phyloP scores from a whole-genome alignment of 2,329 filamentous ascomycete genomes.

The Microsporum canis region DNA sequence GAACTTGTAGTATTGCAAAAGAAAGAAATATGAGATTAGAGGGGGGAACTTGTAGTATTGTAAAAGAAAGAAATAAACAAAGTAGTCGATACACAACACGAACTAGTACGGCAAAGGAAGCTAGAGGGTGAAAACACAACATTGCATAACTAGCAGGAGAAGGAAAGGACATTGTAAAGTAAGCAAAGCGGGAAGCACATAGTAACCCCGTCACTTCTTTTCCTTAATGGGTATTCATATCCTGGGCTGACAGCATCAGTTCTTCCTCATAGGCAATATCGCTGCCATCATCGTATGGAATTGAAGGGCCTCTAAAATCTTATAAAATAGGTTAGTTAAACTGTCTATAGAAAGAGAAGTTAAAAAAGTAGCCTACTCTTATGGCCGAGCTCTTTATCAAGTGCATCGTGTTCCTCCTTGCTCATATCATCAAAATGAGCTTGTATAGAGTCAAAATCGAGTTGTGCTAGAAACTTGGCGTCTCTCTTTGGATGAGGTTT shows the following conservation, averaged over 20 bases:
- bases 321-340: not conserved
- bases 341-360: not conserved
- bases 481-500: not conserved
- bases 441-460: not conserved
- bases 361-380: not conserved
- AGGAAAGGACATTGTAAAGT: not conserved
- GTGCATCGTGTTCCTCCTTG: not conserved
- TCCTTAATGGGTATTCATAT: not conserved
- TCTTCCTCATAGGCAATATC: slow-evolving; percentile 3
- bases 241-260: not conserved
- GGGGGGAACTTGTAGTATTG: too few relatives aligned
- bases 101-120: too few relatives aligned
- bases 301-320: not conserved
- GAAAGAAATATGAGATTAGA: too few relatives aligned
- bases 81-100: not conserved
- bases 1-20: too few relatives aligned
- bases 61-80: not conserved
- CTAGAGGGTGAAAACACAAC: too few relatives aligned
- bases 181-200: not conserved
- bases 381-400: not conserved
- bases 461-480: not conserved
- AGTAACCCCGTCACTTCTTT: not conserved
- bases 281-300: not conserved
- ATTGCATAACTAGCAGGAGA: not conserved
- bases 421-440: not conserved